Evolutionary conservation across 352 stramenopile genomes (phyloP).

Genomic region (Pythium dissimile): DNA sequence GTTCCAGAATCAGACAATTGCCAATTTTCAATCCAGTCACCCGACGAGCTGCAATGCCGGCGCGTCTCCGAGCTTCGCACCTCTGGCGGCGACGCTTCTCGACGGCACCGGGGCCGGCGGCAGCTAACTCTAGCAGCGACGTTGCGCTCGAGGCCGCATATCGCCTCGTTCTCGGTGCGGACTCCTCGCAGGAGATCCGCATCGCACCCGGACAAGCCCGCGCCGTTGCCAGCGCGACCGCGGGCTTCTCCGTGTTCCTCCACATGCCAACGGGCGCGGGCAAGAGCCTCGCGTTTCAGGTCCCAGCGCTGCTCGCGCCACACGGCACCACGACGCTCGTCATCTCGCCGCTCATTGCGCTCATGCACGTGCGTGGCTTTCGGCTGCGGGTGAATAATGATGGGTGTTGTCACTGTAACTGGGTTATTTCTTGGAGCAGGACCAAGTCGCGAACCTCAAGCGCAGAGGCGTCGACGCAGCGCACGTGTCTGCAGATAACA

Average conservation of each 20-base stretch:
- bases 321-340: conserved; percentile 49
- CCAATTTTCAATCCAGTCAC: too few species aligned
- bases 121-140: background rate
- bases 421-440: conserved; percentile 24
- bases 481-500: conserved; percentile 37
- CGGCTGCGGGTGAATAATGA: background rate
- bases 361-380: conserved; percentile 58
- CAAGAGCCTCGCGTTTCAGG: conserved; percentile 81
- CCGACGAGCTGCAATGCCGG: background rate
- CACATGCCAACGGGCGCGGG: conserved; percentile 71
- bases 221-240: conserved; percentile 37
- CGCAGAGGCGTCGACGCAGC: conserved; percentile 50
- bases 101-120: background rate
- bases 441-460: conserved; percentile 65
- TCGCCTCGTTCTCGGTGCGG: conserved; percentile 36
- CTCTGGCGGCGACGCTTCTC: background rate
- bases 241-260: conserved; percentile 67
- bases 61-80: too few species aligned
- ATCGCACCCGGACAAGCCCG: conserved; percentile 40
- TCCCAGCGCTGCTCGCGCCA: conserved; percentile 50
- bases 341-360: conserved; percentile 65
- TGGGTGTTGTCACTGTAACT: too few species aligned
- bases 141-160: conserved; percentile 27
- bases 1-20: background rate
- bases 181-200: conserved; percentile 13